These are phyloP conservation scores for Coffea eugenioides DNA, from an alignment of 257 asterid species.

Conservation along the genomic window DNA sequence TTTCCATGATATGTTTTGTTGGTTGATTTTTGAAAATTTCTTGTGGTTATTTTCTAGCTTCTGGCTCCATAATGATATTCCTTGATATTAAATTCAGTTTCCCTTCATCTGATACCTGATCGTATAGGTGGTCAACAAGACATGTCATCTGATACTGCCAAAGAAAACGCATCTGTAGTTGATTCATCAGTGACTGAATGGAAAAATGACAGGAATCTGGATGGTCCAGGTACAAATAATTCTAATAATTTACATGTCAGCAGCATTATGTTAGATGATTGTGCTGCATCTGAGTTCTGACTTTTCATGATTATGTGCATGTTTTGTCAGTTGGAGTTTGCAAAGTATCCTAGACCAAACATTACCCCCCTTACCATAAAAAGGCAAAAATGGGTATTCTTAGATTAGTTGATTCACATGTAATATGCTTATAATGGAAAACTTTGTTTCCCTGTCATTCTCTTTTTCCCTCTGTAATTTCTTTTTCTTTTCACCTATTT, in stretches of 20 bases:
- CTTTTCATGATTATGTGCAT: slow-evolving; percentile 9
- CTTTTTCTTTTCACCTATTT: too few relatives aligned
- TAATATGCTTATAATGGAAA: not conserved
- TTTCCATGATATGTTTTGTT: not conserved
- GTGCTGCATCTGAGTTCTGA: not conserved
- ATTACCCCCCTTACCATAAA: not conserved
- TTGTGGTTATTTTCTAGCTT: not conserved
- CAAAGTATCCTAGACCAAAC: not conserved
- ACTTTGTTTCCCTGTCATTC: not conserved
- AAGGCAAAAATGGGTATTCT: not conserved
- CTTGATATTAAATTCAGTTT: not conserved
- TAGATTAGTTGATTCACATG: not conserved
- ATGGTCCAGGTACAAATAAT: slow-evolving; percentile 49
- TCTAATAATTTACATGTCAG: slow-evolving; percentile 18
- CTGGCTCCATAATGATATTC: not conserved
- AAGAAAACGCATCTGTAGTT: slow-evolving; percentile 43
- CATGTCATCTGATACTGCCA: slow-evolving; percentile 59
- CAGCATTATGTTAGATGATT: not conserved
- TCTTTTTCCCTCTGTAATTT: not conserved
- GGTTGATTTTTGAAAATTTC: not conserved
- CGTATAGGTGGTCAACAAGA: slow-evolving; percentile 26
- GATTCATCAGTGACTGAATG: slow-evolving; percentile 49
- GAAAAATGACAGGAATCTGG: slow-evolving; percentile 44
- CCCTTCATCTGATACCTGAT: not conserved
- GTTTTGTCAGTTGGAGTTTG: not conserved